These are phyloP conservation scores for Coemansia sp. DNA, from an alignment of 192 early-diverging fungal genomes.

Conservation along the genomic window DNA sequence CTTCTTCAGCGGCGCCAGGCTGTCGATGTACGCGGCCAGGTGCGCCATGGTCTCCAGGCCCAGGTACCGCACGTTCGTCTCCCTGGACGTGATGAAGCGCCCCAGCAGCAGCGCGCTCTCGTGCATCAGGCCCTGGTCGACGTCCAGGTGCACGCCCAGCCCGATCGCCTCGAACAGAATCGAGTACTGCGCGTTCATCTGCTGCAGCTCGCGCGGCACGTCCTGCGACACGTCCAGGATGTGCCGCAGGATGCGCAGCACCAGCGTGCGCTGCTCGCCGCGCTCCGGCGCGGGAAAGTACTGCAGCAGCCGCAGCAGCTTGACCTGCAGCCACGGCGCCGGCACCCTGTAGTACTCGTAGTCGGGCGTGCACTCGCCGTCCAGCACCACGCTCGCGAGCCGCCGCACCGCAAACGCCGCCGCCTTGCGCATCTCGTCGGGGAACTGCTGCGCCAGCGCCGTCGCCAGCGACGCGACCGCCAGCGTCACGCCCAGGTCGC, in stretches of 20 bases:
- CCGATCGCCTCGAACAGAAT: constrained; percentile 98
- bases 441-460: constrained; percentile 87
- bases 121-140: constrained; percentile 79
- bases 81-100: constrained; percentile 88
- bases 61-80: constrained; percentile 97
- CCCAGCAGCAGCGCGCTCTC: constrained; percentile 84
- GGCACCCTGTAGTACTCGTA: constrained; percentile 99
- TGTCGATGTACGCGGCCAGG: constrained; percentile 78
- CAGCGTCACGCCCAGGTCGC: constrained; percentile 85
- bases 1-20: constrained; percentile 76
- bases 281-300: constrained; percentile 89
- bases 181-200: constrained; percentile 97
- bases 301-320: constrained; percentile 89
- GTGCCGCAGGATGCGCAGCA: constrained; percentile 75
- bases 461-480: constrained; percentile 83
- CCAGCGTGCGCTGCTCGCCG: constrained; percentile 53
- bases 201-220: constrained; percentile 92
- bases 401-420: constrained; percentile 76
- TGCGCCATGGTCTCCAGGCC: constrained; percentile 98
- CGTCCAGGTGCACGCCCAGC: constrained; percentile 89
- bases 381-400: constrained; percentile 83
- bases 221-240: constrained; percentile 87
- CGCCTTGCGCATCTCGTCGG: constrained; percentile 71
- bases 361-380: constrained; percentile 77
- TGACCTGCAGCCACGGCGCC: constrained; percentile 97